Evolutionary conservation across 2,329 filamentous ascomycete genomes (phyloP), one percentile per base, ranked within the genome.

Genomic region (Pseudofabraea citricarpa): DNA sequence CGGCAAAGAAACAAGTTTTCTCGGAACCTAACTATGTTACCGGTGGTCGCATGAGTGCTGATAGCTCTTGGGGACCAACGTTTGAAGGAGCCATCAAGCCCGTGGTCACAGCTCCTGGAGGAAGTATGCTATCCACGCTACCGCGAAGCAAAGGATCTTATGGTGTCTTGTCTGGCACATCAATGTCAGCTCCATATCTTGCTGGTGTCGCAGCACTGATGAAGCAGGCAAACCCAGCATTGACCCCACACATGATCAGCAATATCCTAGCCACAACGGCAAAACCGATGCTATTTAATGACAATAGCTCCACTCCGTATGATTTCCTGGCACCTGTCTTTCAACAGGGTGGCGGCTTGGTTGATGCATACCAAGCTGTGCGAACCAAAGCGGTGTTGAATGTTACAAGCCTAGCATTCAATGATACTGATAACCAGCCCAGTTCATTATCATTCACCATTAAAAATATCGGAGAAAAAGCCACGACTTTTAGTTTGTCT

Each of bases 61-160:
- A 19, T 18, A 29, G 23, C 7, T 36, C 8, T 18, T 36, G 33
- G 33, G 33, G 33, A 20, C 33, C 33, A 10, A 36, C 33, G 8
- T 36, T n/a, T 8, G 33, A 36, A 19, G 16, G 15, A 12, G 21
- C 16, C 6, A 6, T 19, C 6, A 36, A 36, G 16, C 33, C 33
- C 19, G 13, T 19, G 10, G 20, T 36, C 3, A 53, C 57, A 9
- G 60, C 55, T 3, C 61, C 61, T 1, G 61, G 61, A 0, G 57
- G 59, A 3, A 47, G 53, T 26, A 60, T 63, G 6, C 50, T 64
- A 12, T 56, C 59, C 4, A 62, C 61, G 0, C 62, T 52, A 39
- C 60, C 60, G 0, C 54, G 54, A 6, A 47, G 52, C 3, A 44
- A 50, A 13, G 32, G 24, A 13, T 20, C 26, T 4, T 43, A 37